Evolutionary conservation across 257 asterid species (phyloP), one percentile per base, ranked within the genome.

Genomic region (Capsicum chinense): DNA sequence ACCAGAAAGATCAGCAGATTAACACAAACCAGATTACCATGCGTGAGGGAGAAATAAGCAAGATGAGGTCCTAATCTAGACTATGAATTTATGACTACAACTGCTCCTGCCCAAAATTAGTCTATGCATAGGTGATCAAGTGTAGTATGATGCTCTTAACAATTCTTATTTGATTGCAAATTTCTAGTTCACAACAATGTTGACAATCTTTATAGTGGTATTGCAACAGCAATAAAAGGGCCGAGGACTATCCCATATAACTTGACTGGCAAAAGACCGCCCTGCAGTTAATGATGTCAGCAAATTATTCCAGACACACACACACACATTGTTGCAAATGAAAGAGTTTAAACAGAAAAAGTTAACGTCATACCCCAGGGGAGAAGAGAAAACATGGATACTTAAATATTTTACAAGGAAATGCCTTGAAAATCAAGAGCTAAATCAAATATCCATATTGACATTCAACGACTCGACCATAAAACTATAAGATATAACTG

Each of bases 111-210:
- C 44, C n/a, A 50, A 33, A 74, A 12, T 35, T 50, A 76, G 63
- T 76, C 80, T 68, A 39, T 17, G 79, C 63, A 76, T 54, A 52
- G 63, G 81, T 76, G 81, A 76, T 76, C 81, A 74, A 74, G 62
- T 21, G 47, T 50, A 39, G 60, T 35, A 74, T 50, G 81, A 74
- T 50, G 26, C 63, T 76, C 81, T 76, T 74, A 74, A 74, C 62
- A 76, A 26, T 76, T 74, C 26, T 52, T 21, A 76, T 52, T 52
- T 76, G 63, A 54, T 21, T 52, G 81, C 48, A 76, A 52, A 54
- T 76, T 52, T 76, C 81, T 35, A 52, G 63, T 76, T 76, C 63
- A 76, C 44, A 76, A 76, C 63, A 21, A 52, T 76, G 63, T 76
- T 13, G 81, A 26, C 19, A 26, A 76, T 76, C 81, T 21, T 50